Evolutionary conservation across 257 asterid species (phyloP), one percentile per base, ranked within the genome.

Genomic region (Haberlea rhodopensis): DNA sequence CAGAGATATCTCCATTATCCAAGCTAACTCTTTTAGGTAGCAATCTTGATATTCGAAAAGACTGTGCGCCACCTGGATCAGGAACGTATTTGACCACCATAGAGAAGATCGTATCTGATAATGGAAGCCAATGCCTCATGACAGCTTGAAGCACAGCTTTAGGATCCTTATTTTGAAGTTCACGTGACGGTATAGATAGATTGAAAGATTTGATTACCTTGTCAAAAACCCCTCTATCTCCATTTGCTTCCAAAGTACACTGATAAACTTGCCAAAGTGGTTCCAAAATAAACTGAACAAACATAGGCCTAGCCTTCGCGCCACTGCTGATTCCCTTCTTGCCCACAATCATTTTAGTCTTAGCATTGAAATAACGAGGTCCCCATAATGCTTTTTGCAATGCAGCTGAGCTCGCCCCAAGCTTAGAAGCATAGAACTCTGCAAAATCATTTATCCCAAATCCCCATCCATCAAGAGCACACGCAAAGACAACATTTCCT

Each of bases 391-490:
- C 96, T 76, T 71, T 83, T 65, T 83, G 87, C 76, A 89, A 72
- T 0, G 81, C 84, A 62, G 82, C 70, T 3, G 85, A 53, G 61
- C 92, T 91, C 5, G 90, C 94, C 27, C 89, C 90, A 40, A 85
- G 78, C 80, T 87, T 91, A 46, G 86, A 73, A 71, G 85, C 96
- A 74, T 87, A 91, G 66, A 91, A 76, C 67, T 84, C 84, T 0
- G 92, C 95, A 59, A 91, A 91, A 66, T 77, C 84, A 48, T 70
- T 54, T 60, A 87, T 77, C 60, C 85, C 74, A 70, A 91, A 91
- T 28, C 96, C 98, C 98, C 98, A 91, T 45, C 98, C 98, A 69
- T 91, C 98, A 11, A 89, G 75, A 8, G 91, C 98, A 81, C 98
- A 89, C 0, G 84, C 96, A 78, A 91, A 91, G 34, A 84, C 87